These are phyloP conservation scores for Sphaceloma murrayae DNA, from an alignment of 2,329 filamentous ascomycete genomes.

Conservation along the genomic window DNA sequence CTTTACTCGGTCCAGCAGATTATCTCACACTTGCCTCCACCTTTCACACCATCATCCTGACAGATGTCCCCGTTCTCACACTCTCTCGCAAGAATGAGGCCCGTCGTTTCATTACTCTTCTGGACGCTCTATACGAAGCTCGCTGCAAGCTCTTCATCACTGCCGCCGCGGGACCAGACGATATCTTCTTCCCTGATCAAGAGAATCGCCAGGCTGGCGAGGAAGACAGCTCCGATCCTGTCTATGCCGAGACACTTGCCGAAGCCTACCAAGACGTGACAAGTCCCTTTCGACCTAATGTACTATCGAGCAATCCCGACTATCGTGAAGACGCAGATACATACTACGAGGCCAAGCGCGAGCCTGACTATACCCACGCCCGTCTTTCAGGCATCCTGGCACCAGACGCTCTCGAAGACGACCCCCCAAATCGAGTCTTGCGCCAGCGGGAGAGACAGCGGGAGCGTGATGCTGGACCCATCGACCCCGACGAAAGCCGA, in stretches of 20 bases:
- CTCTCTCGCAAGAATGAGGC: constrained; percentile 69
- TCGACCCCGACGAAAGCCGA: constrained; percentile 20
- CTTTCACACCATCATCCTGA: constrained; percentile 68
- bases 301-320: constrained; percentile 50
- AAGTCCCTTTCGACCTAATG: constrained; percentile 69
- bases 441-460: constrained; percentile 22
- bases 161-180: constrained; percentile 58
- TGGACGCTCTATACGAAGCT: constrained; percentile 76
- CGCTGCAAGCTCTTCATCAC: constrained; percentile 64
- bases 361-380: constrained; percentile 31
- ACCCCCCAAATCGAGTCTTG: constrained; percentile 36
- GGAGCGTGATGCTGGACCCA: constrained; percentile 17
- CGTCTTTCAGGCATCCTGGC: constrained; percentile 31
- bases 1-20: constrained; percentile 64
- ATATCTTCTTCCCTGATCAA: constrained; percentile 60
- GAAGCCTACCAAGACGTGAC: constrained; percentile 72
- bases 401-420: constrained; percentile 41
- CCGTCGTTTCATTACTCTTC: constrained; percentile 65
- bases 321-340: constrained; percentile 24
- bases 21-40: constrained; percentile 73
- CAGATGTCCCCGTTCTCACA: constrained; percentile 58
- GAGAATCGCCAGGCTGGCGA: constrained; percentile 19
- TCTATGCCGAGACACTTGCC: constrained; percentile 56
- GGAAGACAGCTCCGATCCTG: constrained; percentile 37
- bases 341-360: constrained; percentile 21